Evolutionary conservation across 176 grass and related monocot genomes (phyloP), one percentile per base, ranked within the genome.

Genomic region (Eremochloa ophiuroides): DNA sequence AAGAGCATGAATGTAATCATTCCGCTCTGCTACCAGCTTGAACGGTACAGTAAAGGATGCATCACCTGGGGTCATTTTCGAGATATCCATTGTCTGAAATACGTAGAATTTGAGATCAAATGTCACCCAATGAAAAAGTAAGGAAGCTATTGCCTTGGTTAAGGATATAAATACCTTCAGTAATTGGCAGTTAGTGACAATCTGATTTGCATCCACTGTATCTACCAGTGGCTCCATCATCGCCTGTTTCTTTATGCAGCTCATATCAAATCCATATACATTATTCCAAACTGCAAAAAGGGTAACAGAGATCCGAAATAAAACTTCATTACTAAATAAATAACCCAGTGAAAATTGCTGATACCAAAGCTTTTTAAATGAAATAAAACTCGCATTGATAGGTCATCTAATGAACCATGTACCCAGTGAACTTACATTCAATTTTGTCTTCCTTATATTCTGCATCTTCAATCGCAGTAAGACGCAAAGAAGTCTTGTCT

Each of bases 261-360:
- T 93, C 96, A 99, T 99, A 84, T 99, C 89, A 69, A 99, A 99
- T 51, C 93, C 96, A 89, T 99, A 99, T 2, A 99, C 96, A 80
- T 89, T 82, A 82, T 91, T 83, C 96, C 96, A 99, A 79, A 95
- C 96, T 99, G 77, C 73, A 90, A 29, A 56, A 35, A 5, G 27
- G 35, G 5, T 41, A 40, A 73, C 1, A 40, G 82, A 10, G 1
- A 8, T 3, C 82, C 74, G 35, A 43, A 42, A 78, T 20, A 40
- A 10, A 82, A 53, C 66, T 62, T 47, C 17, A 34, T 82, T 75
- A 56, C 27, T 56, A 43, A 20, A 69, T 14, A 16, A 16, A 39
- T 44, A 82, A 72, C 2, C 11, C 38, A 30, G 18, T 5, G 17
- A 14, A 80, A 35, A 29, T 67, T 66, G 8, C n/a, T 23, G 11